Percentiles rank a stretch among this genome's conserved stretches.
Conservation (phyloP, 768 basidiomycete genomes). For the Rhodotorula diobovata region DNA sequence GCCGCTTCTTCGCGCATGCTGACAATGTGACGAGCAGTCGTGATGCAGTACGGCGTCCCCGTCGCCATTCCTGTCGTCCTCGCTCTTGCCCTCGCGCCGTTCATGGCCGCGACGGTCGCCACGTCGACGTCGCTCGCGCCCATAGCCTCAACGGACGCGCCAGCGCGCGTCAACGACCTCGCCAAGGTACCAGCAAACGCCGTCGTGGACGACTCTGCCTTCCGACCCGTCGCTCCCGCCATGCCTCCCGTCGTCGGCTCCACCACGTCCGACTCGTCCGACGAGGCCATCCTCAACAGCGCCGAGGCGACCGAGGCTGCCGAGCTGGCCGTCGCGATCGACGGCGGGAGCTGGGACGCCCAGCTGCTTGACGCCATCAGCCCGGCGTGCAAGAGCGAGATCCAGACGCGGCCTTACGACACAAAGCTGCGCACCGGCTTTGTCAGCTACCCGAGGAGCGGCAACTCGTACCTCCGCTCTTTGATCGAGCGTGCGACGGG, state of each 20-base stretch:
- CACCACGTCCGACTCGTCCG: neutral
- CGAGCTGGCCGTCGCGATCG: conserved; percentile 6
- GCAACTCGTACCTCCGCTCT: conserved; percentile 31
- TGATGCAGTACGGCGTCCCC: conserved; percentile 26
- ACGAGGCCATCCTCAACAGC: neutral
- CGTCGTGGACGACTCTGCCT: neutral
- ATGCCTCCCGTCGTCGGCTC: neutral
- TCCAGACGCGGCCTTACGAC: neutral
- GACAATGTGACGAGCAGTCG: neutral
- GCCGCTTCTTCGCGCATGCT: too few relatives aligned
- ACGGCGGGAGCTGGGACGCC: conserved; percentile 25
- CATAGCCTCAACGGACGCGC: neutral
- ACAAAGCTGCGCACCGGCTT: conserved; percentile 16
- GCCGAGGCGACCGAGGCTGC: conserved; percentile 21
- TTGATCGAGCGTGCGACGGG: conserved; percentile 35
- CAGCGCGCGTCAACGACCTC: neutral
- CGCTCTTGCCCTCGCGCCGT: conserved; percentile 14
- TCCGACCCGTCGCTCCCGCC: neutral
- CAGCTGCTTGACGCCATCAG: conserved; percentile 18
- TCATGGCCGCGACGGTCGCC: neutral
- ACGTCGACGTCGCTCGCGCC: neutral
- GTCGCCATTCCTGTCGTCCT: conserved; percentile 11
- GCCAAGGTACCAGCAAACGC: neutral
- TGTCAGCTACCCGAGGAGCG: conserved; percentile 32
- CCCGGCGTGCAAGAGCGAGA: conserved; percentile 22